Conservation (phyloP, 2,329 filamentous ascomycete species). For the Rhexocercosporidium sp. region DNA sequence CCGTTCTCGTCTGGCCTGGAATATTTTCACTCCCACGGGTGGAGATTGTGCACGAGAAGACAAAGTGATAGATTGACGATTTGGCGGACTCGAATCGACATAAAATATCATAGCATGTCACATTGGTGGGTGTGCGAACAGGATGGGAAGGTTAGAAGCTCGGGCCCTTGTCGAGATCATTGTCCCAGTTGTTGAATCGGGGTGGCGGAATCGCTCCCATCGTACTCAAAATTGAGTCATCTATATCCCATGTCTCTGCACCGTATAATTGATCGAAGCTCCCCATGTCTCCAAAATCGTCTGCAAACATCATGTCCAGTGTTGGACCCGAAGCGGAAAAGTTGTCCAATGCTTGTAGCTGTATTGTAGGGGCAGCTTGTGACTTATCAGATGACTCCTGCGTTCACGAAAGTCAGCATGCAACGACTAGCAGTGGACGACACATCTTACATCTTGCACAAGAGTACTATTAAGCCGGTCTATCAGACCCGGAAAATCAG, state of each 20-base stretch:
- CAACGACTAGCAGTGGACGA: background rate
- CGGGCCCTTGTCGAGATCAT: background rate
- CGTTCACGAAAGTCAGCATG: background rate
- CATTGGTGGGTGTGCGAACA: background rate
- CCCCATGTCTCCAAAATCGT: slow-evolving; percentile 4
- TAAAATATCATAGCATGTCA: background rate
- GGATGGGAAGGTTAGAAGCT: background rate
- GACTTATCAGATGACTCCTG: background rate
- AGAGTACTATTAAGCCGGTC: background rate
- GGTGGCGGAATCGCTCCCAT: slow-evolving; percentile 11
- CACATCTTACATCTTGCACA: background rate
- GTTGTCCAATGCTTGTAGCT: background rate
- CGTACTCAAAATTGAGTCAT: slow-evolving; percentile 1
- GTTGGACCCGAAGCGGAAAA: background rate
- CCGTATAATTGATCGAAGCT: slow-evolving; percentile 13
- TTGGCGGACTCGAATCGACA: no score
- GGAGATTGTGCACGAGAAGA: background rate
- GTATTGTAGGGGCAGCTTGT: background rate
- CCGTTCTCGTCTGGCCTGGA: background rate
- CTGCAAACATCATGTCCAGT: background rate
- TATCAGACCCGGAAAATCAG: slow-evolving; percentile 11
- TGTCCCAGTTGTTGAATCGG: background rate
- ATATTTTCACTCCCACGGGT: background rate
- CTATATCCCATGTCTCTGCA: slow-evolving; percentile 12
- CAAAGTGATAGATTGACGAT: background rate